Evolutionary conservation across 2,329 filamentous ascomycete species (phyloP).

Genomic region (Diaporthe batatas): DNA sequence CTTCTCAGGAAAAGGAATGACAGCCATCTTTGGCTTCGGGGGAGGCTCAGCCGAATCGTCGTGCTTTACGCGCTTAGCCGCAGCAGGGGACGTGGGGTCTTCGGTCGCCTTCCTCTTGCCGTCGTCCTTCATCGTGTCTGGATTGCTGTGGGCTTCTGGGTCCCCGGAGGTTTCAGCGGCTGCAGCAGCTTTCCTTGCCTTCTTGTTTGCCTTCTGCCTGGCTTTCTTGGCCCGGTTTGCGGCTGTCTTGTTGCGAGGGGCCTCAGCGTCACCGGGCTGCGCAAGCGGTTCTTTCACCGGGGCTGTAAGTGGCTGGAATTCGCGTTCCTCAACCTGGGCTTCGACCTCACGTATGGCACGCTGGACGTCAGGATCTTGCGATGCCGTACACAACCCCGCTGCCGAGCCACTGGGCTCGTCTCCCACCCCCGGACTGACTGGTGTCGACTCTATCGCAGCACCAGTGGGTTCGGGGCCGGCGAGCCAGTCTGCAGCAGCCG

Average conservation of each 20-base stretch:
- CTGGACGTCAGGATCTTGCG: conserved; percentile 8
- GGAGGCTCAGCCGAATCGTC: conserved; percentile 59
- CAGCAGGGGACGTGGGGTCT: conserved; percentile 72
- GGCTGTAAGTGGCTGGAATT: conserved; percentile 33
- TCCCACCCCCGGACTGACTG: conserved; percentile 11
- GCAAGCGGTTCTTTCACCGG: background rate
- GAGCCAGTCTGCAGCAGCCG: background rate
- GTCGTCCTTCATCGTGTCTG: conserved; percentile 55
- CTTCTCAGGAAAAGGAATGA: conserved; percentile 90
- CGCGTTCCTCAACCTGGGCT: conserved; percentile 25
- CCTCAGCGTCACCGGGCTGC: background rate
- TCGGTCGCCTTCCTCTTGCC: conserved; percentile 81
- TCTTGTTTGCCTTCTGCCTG: conserved; percentile 8
- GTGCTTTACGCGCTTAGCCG: conserved; percentile 75
- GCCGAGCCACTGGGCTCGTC: background rate
- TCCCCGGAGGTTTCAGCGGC: conserved; percentile 13
- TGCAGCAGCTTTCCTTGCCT: conserved; percentile 26
- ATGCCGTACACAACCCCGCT: background rate
- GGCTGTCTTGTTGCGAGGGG: conserved; percentile 19
- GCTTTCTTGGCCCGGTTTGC: conserved; percentile 32
- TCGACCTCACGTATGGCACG: conserved; percentile 23
- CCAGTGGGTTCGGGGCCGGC: background rate
- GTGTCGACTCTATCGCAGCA: conserved; percentile 26
- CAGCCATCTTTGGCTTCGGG: conserved; percentile 69
- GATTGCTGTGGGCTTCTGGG: background rate